Conservation (phyloP, 1,284 basidiomycete genomes). For the Fomitiporia mediterranea region DNA sequence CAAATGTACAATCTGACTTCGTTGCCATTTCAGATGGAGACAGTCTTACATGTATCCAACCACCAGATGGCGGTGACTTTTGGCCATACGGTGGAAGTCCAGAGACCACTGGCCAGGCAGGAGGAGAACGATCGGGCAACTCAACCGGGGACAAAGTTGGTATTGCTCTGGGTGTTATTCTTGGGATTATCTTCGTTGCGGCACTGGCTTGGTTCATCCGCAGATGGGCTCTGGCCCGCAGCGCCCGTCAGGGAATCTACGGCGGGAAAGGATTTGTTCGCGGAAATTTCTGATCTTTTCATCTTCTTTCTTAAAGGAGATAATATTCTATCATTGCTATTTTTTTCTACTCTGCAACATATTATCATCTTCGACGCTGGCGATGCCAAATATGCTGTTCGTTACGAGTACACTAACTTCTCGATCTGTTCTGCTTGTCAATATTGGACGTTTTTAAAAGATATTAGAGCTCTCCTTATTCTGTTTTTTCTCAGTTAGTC, state of each 20-base stretch:
- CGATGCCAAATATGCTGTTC: neutral
- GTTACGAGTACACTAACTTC: neutral
- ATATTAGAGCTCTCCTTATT: no score
- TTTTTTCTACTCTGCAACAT: no score
- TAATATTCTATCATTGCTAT: neutral
- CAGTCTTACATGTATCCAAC: slow-evolving; percentile 58
- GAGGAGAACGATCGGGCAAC: slow-evolving; percentile 25
- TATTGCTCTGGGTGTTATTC: slow-evolving; percentile 50
- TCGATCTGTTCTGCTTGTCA: neutral
- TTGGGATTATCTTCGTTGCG: slow-evolving; percentile 41
- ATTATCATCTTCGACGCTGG: neutral
- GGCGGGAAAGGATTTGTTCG: slow-evolving; percentile 3
- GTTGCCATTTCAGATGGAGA: slow-evolving; percentile 46
- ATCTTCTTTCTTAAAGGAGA: neutral
- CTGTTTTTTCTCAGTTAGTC: no score
- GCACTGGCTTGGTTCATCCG: slow-evolving; percentile 45
- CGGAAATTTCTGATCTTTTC: slow-evolving; percentile 4
- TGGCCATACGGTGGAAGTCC: slow-evolving; percentile 68
- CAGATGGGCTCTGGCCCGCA: slow-evolving; percentile 32
- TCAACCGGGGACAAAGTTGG: slow-evolving; percentile 41
- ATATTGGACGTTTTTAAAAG: no score
- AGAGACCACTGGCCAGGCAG: slow-evolving; percentile 21
- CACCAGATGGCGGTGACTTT: slow-evolving; percentile 61
- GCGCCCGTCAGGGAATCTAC: neutral
- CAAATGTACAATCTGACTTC: slow-evolving; percentile 51